These are phyloP conservation scores for Rhodamnia rubescens DNA, from an alignment of 345 rosid species.

Conservation along the genomic window DNA sequence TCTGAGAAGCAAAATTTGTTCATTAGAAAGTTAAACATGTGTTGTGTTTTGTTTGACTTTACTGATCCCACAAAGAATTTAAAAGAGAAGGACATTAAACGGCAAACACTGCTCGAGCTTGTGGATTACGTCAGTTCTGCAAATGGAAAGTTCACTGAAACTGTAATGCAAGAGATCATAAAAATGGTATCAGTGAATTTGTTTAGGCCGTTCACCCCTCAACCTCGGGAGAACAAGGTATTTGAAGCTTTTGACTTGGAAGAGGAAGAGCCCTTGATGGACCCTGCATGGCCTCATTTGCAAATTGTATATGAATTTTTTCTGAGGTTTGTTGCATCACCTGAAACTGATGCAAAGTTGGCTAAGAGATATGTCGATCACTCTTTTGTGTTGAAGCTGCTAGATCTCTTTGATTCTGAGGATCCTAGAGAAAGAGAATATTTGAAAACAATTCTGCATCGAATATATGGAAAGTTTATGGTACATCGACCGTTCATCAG, in stretches of 20 bases:
- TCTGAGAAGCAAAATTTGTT: conserved; percentile 73
- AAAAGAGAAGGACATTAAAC: conserved; percentile 86
- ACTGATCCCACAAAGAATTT: conserved; percentile 49
- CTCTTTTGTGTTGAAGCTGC: conserved; percentile 48
- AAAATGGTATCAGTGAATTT: conserved; percentile 67
- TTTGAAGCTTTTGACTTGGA: conserved; percentile 61
- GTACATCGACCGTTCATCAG: conserved; percentile 86
- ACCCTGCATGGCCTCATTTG: conserved; percentile 85
- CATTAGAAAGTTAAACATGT: conserved; percentile 59
- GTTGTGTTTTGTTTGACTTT: conserved; percentile 67
- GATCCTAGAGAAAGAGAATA: conserved; percentile 91
- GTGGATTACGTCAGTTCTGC: conserved; percentile 74
- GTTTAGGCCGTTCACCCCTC: conserved; percentile 54
- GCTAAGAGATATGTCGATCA: conserved; percentile 67
- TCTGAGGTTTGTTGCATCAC: conserved; percentile 64
- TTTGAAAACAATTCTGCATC: conserved; percentile 75
- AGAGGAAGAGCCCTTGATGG: conserved; percentile 79
- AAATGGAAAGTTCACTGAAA: conserved; percentile 54
- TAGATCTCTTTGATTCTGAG: conserved; percentile 83
- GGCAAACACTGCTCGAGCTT: conserved; percentile 64
- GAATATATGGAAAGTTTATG: conserved; percentile 90
- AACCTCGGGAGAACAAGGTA: conserved; percentile 47
- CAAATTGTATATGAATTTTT: conserved; percentile 77
- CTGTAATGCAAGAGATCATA: conserved; percentile 42
- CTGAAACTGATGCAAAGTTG: conserved; percentile 70